Percentiles rank a stretch among this genome's conserved stretches.
phyloP scores from a whole-genome alignment of 495 filamentous ascomycete genomes.

The Trichoderma asperelloides region DNA sequence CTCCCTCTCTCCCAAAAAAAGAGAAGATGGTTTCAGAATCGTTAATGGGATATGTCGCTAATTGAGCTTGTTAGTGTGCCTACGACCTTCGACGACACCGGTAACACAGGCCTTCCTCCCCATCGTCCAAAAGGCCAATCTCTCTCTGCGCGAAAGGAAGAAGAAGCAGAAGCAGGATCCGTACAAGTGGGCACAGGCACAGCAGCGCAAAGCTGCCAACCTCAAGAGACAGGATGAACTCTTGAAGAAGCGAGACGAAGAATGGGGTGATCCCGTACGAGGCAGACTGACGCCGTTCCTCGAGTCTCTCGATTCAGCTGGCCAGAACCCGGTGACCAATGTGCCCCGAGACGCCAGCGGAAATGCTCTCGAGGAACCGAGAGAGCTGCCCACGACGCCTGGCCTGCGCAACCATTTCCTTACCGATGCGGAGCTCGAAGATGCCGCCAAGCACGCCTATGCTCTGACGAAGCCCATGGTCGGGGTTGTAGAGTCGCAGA shows the following conservation, averaged over 20 bases:
- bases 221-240: conserved; percentile 58
- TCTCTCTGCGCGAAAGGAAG: conserved; percentile 37
- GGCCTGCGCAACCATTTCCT: conserved; percentile 68
- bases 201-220: conserved; percentile 73
- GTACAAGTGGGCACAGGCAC: conserved; percentile 60
- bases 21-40: background rate
- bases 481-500: conserved; percentile 23
- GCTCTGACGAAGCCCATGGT: conserved; percentile 49
- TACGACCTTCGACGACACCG: conserved; percentile 32
- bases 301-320: conserved; percentile 62
- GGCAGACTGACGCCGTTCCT: conserved; percentile 75
- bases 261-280: conserved; percentile 65
- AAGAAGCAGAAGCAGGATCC: conserved; percentile 49
- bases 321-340: conserved; percentile 27
- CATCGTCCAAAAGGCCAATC: conserved; percentile 41
- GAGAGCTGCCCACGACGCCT: conserved; percentile 32
- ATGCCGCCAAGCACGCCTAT: conserved; percentile 55
- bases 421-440: conserved; percentile 50
- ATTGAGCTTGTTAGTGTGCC: conserved; percentile 30
- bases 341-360: conserved; percentile 29
- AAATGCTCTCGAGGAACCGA: conserved; percentile 22
- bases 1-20: background rate
- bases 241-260: conserved; percentile 43
- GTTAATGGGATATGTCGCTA: conserved; percentile 7
- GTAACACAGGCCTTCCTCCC: conserved; percentile 29